Percentiles rank a stretch among this genome's conserved stretches.
phyloP scores from a whole-genome alignment of 805 yeast species.

The Saturnispora ahearnii region DNA sequence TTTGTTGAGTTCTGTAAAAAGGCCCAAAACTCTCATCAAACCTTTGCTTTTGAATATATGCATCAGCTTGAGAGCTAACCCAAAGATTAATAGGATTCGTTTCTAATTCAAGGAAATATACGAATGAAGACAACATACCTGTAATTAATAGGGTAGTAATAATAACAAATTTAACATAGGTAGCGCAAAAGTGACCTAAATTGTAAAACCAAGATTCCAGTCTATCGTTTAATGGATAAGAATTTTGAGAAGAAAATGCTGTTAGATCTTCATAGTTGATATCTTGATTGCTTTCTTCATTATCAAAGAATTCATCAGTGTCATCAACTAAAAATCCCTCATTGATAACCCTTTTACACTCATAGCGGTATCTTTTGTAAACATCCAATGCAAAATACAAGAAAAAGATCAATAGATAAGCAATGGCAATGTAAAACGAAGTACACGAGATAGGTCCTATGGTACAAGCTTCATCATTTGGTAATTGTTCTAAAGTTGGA shows the following conservation, averaged over 20 bases:
- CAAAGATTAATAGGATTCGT: conserved; percentile 76
- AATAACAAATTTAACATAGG: conserved; percentile 48
- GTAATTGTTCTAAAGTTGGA: conserved; percentile 51
- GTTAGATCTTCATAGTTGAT: conserved; percentile 3
- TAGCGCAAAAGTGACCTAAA: conserved; percentile 52
- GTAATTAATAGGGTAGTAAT: conserved; percentile 34
- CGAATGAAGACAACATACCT: conserved; percentile 42
- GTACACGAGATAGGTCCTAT: conserved; percentile 57
- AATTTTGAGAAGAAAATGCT: conserved; percentile 21
- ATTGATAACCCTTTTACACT: not conserved
- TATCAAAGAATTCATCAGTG: conserved; percentile 5
- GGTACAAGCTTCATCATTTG: conserved; percentile 35
- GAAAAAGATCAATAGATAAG: conserved; percentile 30
- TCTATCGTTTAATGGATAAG: conserved; percentile 40
- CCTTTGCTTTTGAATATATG: conserved; percentile 53
- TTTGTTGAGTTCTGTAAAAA: conserved; percentile 81
- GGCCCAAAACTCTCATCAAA: conserved; percentile 85
- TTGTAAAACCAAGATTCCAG: conserved; percentile 40
- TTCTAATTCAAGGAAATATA: conserved; percentile 49
- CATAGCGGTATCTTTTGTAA: not conserved
- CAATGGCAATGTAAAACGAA: conserved; percentile 49
- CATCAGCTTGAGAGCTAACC: conserved; percentile 76
- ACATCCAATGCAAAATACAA: not conserved
- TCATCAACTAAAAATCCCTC: conserved; percentile 10
- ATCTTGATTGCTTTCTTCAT: not conserved